Conservation (phyloP, 1,284 basidiomycete genomes). For the Tylopilus sp. region DNA sequence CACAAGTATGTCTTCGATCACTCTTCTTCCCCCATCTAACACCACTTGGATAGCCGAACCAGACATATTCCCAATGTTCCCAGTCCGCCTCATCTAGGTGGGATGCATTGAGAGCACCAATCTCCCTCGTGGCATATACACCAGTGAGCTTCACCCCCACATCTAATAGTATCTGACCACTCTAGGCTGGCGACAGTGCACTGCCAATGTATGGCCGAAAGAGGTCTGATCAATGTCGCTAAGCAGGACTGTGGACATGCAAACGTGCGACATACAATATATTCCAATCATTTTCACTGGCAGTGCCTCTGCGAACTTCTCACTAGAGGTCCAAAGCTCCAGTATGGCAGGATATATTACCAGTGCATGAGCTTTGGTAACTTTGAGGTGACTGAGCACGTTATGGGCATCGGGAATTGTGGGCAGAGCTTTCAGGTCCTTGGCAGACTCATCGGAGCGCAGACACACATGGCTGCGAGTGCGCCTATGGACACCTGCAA, state of each 20-base stretch:
- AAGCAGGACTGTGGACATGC: neutral
- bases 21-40: constrained; percentile 33
- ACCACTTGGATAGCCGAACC: constrained; percentile 13
- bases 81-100: constrained; percentile 16
- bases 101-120: constrained; percentile 2
- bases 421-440: constrained; percentile 8
- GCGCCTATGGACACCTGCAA: constrained; percentile 9
- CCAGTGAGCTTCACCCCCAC: constrained; percentile 16
- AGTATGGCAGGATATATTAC: constrained; percentile 20
- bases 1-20: constrained; percentile 15
- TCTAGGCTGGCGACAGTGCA: constrained; percentile 16
- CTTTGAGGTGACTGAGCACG: constrained; percentile 7
- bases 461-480: constrained; percentile 8
- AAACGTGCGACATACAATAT: constrained; percentile 16
- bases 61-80: constrained; percentile 35
- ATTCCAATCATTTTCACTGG: constrained; percentile 4
- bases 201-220: constrained; percentile 20
- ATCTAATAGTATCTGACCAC: constrained; percentile 10
- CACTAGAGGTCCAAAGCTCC: constrained; percentile 18
- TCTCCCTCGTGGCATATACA: constrained; percentile 19
- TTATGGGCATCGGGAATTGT: constrained; percentile 19
- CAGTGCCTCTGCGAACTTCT: constrained; percentile 11
- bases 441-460: constrained; percentile 14
- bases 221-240: neutral
- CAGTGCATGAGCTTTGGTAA: constrained; percentile 9